Evolutionary conservation across 305 asterid genomes (phyloP).

Genomic region (Fraxinus angustifolia): DNA sequence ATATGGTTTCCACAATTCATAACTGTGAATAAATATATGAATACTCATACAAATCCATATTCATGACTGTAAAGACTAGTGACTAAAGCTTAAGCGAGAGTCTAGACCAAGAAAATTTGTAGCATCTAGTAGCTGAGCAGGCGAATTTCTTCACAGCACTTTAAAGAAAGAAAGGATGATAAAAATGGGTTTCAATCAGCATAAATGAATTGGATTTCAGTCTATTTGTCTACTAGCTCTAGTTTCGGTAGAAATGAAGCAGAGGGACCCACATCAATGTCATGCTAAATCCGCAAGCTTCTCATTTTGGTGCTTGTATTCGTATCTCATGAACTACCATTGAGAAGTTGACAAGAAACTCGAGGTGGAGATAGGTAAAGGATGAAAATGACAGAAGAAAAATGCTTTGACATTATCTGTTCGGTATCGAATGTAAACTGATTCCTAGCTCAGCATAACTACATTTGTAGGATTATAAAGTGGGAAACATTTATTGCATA

Average conservation of each 20-base stretch:
- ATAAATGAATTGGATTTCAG: not conserved
- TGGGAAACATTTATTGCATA: not conserved
- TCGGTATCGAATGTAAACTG: not conserved
- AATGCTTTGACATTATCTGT: not conserved
- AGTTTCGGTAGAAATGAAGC: not conserved
- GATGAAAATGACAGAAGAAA: not conserved
- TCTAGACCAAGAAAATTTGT: not conserved
- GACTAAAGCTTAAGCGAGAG: not conserved
- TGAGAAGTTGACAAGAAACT: conserved; percentile 1
- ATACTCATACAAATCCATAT: not conserved
- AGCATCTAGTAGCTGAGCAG: not conserved
- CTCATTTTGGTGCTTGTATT: not conserved
- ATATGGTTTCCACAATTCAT: conserved; percentile 95
- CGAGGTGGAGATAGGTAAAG: not conserved
- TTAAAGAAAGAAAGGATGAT: not conserved
- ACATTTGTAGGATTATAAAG: not conserved
- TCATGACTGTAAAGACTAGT: not conserved
- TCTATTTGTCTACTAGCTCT: conserved; percentile 7
- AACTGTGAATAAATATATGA: conserved; percentile 35
- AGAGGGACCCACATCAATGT: not conserved
- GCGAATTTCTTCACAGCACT: not conserved
- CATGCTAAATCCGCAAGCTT: not conserved
- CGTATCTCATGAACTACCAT: not conserved
- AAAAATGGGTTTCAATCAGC: not conserved
- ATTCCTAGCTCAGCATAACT: not conserved